Base-by-base conservation (phyloP, 2,329 filamentous ascomycete species). In the Diatrype stigma region DNA sequence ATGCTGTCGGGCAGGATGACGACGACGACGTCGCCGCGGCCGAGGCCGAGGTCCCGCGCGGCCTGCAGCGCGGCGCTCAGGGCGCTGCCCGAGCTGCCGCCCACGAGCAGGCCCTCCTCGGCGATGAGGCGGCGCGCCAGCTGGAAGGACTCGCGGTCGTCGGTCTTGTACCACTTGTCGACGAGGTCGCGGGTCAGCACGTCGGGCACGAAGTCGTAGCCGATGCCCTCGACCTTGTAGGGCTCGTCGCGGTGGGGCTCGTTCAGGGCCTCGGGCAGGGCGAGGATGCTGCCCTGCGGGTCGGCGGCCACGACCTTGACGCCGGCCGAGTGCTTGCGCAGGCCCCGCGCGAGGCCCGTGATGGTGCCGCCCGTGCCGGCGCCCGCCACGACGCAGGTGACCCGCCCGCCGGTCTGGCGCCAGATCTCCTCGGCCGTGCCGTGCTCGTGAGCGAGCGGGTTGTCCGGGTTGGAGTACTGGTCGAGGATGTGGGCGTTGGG, bases 211-310 rank as follows among this genome's bases (percentile, higher is more conserved):
- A 99, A 99, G 70, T 99, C 94, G 69, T 99, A 99, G 19, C 94
- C 94, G 63, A 99, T 99, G 42, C 94, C 94, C 74, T 99, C 94
- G 1, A 99, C 94, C 75, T 99, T 97, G 77, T 99, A 99, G 1
- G 86, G 78, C 69, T 90, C 85, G 65, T 96, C 93, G 54, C 82
- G 80, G 66, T 86, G 82, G 57, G 89, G 86, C 45, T 89, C 77
- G 70, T 99, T 99, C 60, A 99, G 75, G 6, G 70, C 63, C 59
- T 87, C 83, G 2, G 94, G 94, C 30, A 96, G 65, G 10, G 94
- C 94, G 46, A 99, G 79, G 60, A 97, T 91, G 52, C 90, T 96
- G 48, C 94, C 94, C 46, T 92, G 82, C 0, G 94, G 94, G 70
- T 99, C 94, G 5, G 93, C 94, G 3, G 90, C 92, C 49, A 99